Conservation (phyloP, 495 filamentous ascomycete genomes). For the Tuber microsphaerosporum region DNA sequence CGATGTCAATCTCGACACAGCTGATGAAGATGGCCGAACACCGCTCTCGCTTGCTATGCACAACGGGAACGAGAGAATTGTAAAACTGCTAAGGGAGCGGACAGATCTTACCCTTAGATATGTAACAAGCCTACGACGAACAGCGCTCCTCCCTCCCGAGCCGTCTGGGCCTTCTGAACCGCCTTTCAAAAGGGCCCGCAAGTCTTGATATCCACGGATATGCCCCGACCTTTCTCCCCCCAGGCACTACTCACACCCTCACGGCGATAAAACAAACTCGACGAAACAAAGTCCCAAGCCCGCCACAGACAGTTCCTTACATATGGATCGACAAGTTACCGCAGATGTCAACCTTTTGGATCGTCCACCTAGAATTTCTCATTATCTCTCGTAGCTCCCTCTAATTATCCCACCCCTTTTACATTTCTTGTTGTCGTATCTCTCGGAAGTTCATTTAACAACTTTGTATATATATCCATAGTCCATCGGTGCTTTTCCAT, state of each 20-base stretch:
- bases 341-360: background rate
- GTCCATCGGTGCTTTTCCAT: fast-evolving
- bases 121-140: background rate
- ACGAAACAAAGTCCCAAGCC: background rate
- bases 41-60: no score
- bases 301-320: background rate
- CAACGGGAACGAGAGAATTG: background rate
- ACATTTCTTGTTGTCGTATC: background rate
- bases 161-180: background rate
- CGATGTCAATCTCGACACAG: no score
- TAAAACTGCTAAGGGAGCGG: background rate
- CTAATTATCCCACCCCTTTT: background rate
- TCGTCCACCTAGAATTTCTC: background rate
- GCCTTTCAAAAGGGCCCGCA: background rate
- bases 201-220: background rate
- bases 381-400: background rate
- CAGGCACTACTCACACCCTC: no score
- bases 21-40: no score
- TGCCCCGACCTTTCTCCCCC: background rate
- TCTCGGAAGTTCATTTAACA: background rate
- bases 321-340: background rate
- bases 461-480: background rate
- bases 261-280: background rate
- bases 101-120: background rate
- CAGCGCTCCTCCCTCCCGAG: background rate